These are phyloP conservation scores for Conticribra guillardii DNA, from an alignment of 108 stramenopile genomes.

Conservation along the genomic window DNA sequence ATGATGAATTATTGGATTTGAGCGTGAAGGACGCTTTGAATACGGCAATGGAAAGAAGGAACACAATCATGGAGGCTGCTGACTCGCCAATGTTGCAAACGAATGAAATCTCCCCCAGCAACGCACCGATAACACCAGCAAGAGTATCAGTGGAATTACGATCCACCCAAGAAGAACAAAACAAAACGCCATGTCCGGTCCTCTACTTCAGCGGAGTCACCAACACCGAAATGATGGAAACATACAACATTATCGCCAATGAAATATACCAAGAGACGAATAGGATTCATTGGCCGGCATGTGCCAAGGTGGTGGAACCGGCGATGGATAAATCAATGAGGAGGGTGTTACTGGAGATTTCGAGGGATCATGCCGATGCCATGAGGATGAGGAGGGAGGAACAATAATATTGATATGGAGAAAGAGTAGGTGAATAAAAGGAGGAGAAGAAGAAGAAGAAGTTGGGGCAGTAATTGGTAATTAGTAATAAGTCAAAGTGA, in stretches of 20 bases:
- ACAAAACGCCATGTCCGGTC: conserved; percentile 41
- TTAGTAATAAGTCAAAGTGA: too few species aligned
- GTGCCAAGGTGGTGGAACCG: conserved; percentile 73
- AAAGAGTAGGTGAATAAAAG: too few species aligned
- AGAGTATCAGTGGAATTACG: background rate
- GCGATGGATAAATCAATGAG: conserved; percentile 67
- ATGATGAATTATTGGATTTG: conserved; percentile 35
- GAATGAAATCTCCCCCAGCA: too few species aligned
- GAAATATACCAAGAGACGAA: conserved; percentile 72
- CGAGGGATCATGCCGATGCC: conserved; percentile 74
- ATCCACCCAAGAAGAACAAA: background rate
- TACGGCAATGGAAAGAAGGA: conserved; percentile 7
- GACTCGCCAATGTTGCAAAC: background rate
- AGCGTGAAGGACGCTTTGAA: conserved; percentile 55
- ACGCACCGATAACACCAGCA: background rate
- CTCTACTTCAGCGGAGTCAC: conserved; percentile 71
- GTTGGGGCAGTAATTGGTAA: background rate
- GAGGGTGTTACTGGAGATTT: conserved; percentile 70
- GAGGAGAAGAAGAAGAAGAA: background rate
- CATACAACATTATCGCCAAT: conserved; percentile 62
- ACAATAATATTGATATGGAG: too few species aligned
- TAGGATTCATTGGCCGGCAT: conserved; percentile 55
- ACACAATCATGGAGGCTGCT: background rate
- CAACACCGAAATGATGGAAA: conserved; percentile 77
- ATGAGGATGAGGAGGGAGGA: conserved; percentile 39